Percentiles rank a stretch among this genome's conserved stretches.
Evolutionary conservation across 148 eudicot genomes (phyloP).

Genomic region (Silene latifolia): DNA sequence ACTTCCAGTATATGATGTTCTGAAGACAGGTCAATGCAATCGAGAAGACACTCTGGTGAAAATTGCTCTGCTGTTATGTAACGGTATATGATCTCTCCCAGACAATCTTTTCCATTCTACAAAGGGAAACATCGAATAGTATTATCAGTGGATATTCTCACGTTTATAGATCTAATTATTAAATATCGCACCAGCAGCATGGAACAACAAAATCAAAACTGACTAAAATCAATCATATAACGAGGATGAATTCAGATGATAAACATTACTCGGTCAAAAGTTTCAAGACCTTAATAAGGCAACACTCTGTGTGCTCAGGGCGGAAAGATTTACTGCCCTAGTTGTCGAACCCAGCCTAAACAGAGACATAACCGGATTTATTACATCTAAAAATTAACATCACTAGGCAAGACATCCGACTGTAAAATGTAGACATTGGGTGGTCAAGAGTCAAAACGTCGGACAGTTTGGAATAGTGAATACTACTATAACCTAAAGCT

Average conservation of each 20-base stretch:
- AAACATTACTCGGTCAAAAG: background rate
- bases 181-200: background rate
- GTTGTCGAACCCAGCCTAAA: background rate
- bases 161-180: background rate
- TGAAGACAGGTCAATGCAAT: constrained; percentile 74
- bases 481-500: background rate
- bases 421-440: background rate
- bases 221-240: background rate
- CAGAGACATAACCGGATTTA: background rate
- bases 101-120: constrained; percentile 83
- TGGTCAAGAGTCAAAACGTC: background rate
- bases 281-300: background rate
- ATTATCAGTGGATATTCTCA: background rate
- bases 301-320: background rate
- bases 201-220: background rate
- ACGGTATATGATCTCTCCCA: constrained; percentile 83
- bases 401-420: background rate
- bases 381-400: background rate
- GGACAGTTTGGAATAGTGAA: background rate
- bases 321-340: background rate
- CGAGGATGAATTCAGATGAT: background rate
- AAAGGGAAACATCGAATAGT: constrained; percentile 15
- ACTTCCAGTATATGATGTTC: constrained; percentile 86
- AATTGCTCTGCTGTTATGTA: constrained; percentile 71
- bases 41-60: constrained; percentile 79